A percentile compares a stretch with the other conserved stretches of the same genome.
phyloP scores from a whole-genome alignment of 1,284 basidiomycete species.

The Sanghuangporus weigelae region DNA sequence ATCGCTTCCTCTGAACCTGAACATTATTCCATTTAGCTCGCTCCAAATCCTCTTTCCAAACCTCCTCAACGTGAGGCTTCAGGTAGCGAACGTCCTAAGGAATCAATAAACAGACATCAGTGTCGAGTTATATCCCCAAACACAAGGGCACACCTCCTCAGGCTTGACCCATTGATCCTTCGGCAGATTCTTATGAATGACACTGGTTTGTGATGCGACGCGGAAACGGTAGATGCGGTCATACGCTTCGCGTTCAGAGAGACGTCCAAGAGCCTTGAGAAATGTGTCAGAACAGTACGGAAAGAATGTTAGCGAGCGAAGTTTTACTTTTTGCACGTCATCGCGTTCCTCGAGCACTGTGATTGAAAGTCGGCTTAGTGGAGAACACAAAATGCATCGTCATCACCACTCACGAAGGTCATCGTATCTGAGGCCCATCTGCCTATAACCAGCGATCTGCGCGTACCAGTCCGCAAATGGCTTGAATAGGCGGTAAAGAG shows the following conservation, averaged over 20 bases:
- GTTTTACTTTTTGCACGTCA: constrained; percentile 77
- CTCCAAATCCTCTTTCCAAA: constrained; percentile 78
- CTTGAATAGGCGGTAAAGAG: constrained; percentile 62
- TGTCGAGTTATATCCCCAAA: not conserved
- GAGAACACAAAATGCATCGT: constrained; percentile 15
- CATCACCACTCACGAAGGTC: constrained; percentile 69
- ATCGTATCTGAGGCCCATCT: constrained; percentile 91
- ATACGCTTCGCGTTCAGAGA: constrained; percentile 78
- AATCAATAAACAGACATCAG: not conserved
- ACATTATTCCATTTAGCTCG: constrained; percentile 82
- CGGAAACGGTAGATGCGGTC: constrained; percentile 92
- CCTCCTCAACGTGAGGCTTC: constrained; percentile 72
- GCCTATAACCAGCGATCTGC: constrained; percentile 78
- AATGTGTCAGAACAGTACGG: not conserved
- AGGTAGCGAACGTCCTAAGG: constrained; percentile 89
- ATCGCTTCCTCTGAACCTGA: constrained; percentile 57
- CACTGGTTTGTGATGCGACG: constrained; percentile 74
- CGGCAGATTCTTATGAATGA: constrained; percentile 79
- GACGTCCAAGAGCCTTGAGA: constrained; percentile 73
- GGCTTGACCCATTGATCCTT: constrained; percentile 82
- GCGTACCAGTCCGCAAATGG: constrained; percentile 87
- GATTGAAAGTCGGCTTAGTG: constrained; percentile 16
- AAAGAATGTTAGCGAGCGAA: not conserved
- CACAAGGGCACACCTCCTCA: constrained; percentile 59
- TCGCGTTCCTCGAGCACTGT: constrained; percentile 83